phyloP scores from a whole-genome alignment of 2,329 filamentous ascomycete genomes.

The Biscogniauxia marginata region DNA sequence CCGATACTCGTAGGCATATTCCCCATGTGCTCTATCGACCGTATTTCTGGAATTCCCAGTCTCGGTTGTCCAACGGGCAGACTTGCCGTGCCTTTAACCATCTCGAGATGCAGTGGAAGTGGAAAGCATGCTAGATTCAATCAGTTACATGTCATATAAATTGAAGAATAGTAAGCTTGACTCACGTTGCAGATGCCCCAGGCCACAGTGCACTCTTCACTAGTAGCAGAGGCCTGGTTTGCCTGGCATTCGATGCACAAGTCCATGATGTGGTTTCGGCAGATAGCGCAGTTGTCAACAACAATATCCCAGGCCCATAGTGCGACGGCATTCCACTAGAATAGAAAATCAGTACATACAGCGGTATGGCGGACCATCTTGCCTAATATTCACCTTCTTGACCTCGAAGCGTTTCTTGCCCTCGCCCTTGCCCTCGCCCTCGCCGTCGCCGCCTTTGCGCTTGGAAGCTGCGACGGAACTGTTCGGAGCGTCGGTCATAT shows the following conservation, averaged over 20 bases:
- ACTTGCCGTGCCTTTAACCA: conserved; percentile 99
- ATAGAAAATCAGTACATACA: conserved; percentile 11
- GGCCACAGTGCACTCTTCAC: conserved; percentile 96
- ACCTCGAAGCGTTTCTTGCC: conserved; percentile 96
- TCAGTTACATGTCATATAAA: conserved; percentile 32
- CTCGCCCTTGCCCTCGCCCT: conserved; percentile 56
- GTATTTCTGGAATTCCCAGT: conserved; percentile 99
- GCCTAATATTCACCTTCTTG: conserved; percentile 72
- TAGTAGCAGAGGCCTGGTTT: conserved; percentile 95
- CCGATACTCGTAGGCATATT: neutral
- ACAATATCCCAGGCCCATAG: conserved; percentile 99
- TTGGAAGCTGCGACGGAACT: conserved; percentile 52
- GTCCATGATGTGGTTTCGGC: conserved; percentile 99
- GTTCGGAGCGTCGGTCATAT: conserved; percentile 85
- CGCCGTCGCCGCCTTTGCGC: conserved; percentile 43
- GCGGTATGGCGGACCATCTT: neutral
- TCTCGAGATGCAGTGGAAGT: conserved; percentile 98
- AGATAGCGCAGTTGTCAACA: conserved; percentile 99
- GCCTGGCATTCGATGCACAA: conserved; percentile 98
- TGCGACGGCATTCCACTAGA: conserved; percentile 94
- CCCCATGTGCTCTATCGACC: conserved; percentile 52
- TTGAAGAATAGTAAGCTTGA: conserved; percentile 19
- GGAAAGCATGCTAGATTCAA: conserved; percentile 81
- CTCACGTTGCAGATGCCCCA: conserved; percentile 99
- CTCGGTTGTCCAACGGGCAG: conserved; percentile 93